Conservation (phyloP, 2,329 filamentous ascomycete genomes). For the Trichoderma endophyticum region DNA sequence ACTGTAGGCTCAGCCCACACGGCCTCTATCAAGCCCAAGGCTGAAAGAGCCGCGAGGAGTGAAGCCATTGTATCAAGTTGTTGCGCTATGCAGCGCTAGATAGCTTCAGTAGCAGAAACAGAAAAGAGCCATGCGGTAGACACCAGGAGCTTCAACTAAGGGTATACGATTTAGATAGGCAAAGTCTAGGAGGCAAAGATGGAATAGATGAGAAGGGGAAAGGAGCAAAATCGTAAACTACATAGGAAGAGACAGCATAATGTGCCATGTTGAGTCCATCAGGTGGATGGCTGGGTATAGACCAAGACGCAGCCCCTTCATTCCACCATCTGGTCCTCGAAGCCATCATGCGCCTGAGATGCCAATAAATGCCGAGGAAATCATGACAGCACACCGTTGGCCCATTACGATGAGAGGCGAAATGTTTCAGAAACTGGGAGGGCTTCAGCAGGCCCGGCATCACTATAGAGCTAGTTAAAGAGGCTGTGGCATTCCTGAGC, state of each 20-base stretch:
- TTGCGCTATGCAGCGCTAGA: constrained; percentile 23
- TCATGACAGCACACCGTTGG: background rate
- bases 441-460: background rate
- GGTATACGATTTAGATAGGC: background rate
- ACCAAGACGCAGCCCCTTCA: constrained; percentile 32
- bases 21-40: constrained; percentile 30
- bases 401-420: constrained; percentile 33
- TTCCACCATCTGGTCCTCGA: constrained; percentile 32
- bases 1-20: constrained; percentile 41
- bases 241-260: background rate
- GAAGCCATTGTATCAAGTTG: constrained; percentile 31
- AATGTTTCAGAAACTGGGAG: constrained; percentile 29
- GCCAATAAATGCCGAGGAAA: constrained; percentile 16
- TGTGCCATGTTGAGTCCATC: constrained; percentile 25
- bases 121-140: background rate
- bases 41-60: constrained; percentile 27
- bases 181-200: background rate
- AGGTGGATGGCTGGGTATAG: constrained; percentile 31
- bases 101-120: constrained; percentile 19
- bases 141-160: background rate
- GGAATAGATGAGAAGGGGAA: constrained; percentile 6
- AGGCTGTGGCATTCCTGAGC: constrained; percentile 28
- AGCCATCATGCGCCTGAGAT: constrained; percentile 24
- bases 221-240: constrained; percentile 15
- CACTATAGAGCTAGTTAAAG: constrained; percentile 3